Base-by-base conservation (phyloP, 2,329 filamentous ascomycete genomes). In the Alternaria atra region DNA sequence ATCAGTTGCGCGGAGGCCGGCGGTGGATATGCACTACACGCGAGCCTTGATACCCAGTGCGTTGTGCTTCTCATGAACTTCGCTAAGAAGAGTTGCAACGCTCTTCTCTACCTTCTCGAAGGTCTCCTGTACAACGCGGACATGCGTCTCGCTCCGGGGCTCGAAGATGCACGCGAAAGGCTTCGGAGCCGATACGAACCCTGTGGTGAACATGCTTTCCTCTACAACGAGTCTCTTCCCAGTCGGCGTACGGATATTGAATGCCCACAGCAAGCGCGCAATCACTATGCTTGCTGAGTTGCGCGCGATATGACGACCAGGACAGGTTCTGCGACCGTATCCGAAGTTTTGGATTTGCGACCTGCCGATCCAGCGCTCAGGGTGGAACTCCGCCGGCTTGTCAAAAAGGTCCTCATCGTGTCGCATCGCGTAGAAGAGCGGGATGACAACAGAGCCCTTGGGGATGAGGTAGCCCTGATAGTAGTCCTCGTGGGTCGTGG, bases 381-480 rank as follows among this genome's bases (percentile, higher is more conserved):
- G 80, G 6, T 71, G 68, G 62, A 80, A 80, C 1, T 51, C 52
- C 1, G 67, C 60, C 0, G 77, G 78, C 1, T 66, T 63, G 2
- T 73, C 63, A 39, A 73, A 80, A 2, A 74, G 63, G 4, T 63
- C 51, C 1, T 65, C 52, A 39, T 80, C 73, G 35, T 72, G 70
- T 17, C 75, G 68, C 27, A 81, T 79, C 2, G 66, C 64, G 61
- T 73, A 30, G 8, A 75, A 72, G n/a, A 77, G 72, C 2, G 71
- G 70, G 4, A 80, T 52, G 0, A 85, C 53, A 1, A 58, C 55
- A 0, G 68, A 64, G 2, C 80, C 80, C 17, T 80, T 80, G 1
- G 84, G 83, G n/a, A 85, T 82, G 1, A 76, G 61, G 55, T 81
- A 84, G 4, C 83, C 83, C 29, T 78, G 77, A 63, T 84, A 85